These are phyloP conservation scores for Claviceps sp. DNA, from an alignment of 2,329 filamentous ascomycete genomes.

Conservation along the genomic window DNA sequence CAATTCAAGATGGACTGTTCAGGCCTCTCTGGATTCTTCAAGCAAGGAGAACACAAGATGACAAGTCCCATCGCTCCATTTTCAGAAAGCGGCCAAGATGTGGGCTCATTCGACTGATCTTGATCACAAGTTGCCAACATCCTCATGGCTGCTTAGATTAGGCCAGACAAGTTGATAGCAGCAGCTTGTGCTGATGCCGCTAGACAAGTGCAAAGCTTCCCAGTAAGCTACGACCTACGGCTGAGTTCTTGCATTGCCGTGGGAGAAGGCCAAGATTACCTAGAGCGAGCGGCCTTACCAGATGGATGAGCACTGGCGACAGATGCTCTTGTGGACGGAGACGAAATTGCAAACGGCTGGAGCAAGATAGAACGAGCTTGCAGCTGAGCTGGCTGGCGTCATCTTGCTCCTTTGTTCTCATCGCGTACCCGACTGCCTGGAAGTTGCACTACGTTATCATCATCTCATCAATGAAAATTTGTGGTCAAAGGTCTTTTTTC, in stretches of 20 bases:
- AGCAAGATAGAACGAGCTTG: not conserved
- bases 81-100: not conserved
- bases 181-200: conserved; percentile 11
- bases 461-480: too few relatives aligned
- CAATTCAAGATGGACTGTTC: not conserved
- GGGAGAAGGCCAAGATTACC: not conserved
- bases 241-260: conserved; percentile 4
- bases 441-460: too few relatives aligned
- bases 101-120: not conserved
- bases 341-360: conserved; percentile 3
- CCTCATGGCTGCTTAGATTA: conserved; percentile 29
- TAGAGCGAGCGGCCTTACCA: not conserved
- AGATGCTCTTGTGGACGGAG: conserved; percentile 1
- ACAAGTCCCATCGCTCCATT: not conserved
- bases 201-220: conserved; percentile 6
- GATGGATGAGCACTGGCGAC: not conserved
- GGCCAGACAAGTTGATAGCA: conserved; percentile 25
- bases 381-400: not conserved
- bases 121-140: conserved; percentile 27
- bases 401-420: not conserved
- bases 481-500: too few relatives aligned
- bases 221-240: not conserved
- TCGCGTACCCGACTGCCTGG: not conserved
- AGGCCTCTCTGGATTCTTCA: not conserved
- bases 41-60: not conserved